These are phyloP conservation scores for Fistulifera solaris DNA, from an alignment of 108 stramenopile genomes.

Conservation along the genomic window DNA sequence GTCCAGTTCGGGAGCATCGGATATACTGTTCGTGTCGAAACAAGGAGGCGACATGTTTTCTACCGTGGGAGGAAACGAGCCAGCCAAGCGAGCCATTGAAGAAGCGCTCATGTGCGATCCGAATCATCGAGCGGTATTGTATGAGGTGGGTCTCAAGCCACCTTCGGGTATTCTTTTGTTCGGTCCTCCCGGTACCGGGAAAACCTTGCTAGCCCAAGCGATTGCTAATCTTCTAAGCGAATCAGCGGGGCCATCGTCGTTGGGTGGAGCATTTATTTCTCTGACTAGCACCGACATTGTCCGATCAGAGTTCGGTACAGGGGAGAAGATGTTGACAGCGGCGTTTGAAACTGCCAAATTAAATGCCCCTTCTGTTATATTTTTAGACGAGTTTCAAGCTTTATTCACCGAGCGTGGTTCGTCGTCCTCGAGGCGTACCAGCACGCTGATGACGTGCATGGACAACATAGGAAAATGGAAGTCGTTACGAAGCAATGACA, in stretches of 20 bases:
- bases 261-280: constrained; percentile 59
- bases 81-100: constrained; percentile 66
- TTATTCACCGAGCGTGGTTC: constrained; percentile 59
- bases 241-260: constrained; percentile 6
- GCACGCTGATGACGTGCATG: constrained; percentile 66
- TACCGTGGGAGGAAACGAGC: constrained; percentile 59
- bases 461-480: constrained; percentile 70
- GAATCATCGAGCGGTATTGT: constrained; percentile 29
- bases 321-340: constrained; percentile 66
- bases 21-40: constrained; percentile 6
- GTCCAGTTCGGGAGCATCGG: background rate
- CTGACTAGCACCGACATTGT: constrained; percentile 69
- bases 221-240: constrained; percentile 36
- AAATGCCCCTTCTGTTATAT: constrained; percentile 71
- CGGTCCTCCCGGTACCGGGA: constrained; percentile 80
- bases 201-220: constrained; percentile 74
- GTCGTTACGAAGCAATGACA: constrained; percentile 13
- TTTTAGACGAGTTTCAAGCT: constrained; percentile 82
- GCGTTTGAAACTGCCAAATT: constrained; percentile 61
- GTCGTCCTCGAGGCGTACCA: constrained; percentile 46
- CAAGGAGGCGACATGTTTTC: constrained; percentile 18
- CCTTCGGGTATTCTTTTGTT: constrained; percentile 71
- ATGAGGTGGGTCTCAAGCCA: constrained; percentile 42
- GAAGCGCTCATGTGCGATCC: constrained; percentile 67
- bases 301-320: constrained; percentile 58